phyloP scores from a whole-genome alignment of 768 basidiomycete genomes.

The Chalciporus pseudorubinellus region DNA sequence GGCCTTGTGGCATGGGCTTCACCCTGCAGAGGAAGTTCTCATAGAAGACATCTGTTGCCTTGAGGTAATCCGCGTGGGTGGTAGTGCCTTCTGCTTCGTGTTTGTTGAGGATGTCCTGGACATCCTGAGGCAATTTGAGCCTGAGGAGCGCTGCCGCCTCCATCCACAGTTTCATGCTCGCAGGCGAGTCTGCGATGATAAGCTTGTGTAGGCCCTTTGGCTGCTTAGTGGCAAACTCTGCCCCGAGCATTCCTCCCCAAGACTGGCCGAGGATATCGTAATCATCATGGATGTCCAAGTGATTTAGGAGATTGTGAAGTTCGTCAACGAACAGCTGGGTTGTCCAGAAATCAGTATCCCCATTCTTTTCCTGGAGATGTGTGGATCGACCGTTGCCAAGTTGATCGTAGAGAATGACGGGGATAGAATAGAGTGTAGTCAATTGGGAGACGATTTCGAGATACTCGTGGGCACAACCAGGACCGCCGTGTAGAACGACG shows the following conservation, averaged over 20 bases:
- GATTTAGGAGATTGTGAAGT: conserved; percentile 43
- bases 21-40: conserved; percentile 42
- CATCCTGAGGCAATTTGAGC: conserved; percentile 38
- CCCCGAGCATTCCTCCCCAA: conserved; percentile 46
- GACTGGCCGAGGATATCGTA: conserved; percentile 46
- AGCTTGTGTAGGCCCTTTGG: conserved; percentile 48
- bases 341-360: conserved; percentile 47
- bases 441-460: conserved; percentile 41
- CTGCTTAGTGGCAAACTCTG: conserved; percentile 32
- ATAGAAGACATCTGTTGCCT: conserved; percentile 42
- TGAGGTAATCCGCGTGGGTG: conserved; percentile 43
- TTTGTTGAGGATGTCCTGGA: conserved; percentile 39
- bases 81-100: conserved; percentile 47
- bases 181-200: conserved; percentile 45
- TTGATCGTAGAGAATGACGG: conserved; percentile 57
- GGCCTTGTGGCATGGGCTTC: conserved; percentile 43
- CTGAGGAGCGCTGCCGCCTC: conserved; percentile 31
- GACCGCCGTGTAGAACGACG: conserved; percentile 54
- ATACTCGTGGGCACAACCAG: conserved; percentile 45
- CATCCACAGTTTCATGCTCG: conserved; percentile 45
- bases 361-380: conserved; percentile 48
- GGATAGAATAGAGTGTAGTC: conserved; percentile 35
- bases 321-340: conserved; percentile 50
- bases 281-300: conserved; percentile 43
- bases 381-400: conserved; percentile 54